phyloP scores from a whole-genome alignment of 1,284 basidiomycete species.

The Sanghuangporus baumii region DNA sequence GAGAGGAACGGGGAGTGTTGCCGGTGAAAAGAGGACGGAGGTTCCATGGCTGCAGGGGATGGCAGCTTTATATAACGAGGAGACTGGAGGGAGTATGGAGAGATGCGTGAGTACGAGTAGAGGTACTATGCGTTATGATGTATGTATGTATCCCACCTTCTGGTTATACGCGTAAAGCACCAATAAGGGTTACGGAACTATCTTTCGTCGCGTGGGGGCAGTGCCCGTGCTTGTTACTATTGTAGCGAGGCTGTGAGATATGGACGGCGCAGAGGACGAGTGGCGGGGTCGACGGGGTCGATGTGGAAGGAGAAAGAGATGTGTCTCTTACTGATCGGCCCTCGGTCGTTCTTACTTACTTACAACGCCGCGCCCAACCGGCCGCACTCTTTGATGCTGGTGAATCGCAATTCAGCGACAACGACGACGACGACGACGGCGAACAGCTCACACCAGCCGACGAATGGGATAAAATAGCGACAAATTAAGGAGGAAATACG shows the following conservation, averaged over 20 bases:
- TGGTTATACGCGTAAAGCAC: neutral
- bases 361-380: neutral
- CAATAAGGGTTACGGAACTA: neutral
- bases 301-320: slow-evolving; percentile 1
- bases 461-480: neutral
- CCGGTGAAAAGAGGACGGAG: neutral
- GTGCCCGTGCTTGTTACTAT: neutral
- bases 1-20: neutral
- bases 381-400: neutral
- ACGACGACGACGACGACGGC: neutral
- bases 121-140: neutral
- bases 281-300: neutral
- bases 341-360: neutral
- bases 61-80: neutral
- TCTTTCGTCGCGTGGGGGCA: neutral
- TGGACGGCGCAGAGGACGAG: neutral
- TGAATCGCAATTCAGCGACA: neutral
- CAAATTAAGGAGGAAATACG: neutral
- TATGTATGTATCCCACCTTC: neutral
- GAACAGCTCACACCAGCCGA: neutral
- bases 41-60: neutral
- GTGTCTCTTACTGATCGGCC: neutral
- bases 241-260: neutral
- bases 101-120: neutral
- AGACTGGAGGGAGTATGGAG: neutral